Percentiles rank a stretch among this genome's conserved stretches.
These are phyloP conservation scores for Rhypophila decipiens DNA, from an alignment of 495 filamentous ascomycete genomes.

Conservation along the genomic window DNA sequence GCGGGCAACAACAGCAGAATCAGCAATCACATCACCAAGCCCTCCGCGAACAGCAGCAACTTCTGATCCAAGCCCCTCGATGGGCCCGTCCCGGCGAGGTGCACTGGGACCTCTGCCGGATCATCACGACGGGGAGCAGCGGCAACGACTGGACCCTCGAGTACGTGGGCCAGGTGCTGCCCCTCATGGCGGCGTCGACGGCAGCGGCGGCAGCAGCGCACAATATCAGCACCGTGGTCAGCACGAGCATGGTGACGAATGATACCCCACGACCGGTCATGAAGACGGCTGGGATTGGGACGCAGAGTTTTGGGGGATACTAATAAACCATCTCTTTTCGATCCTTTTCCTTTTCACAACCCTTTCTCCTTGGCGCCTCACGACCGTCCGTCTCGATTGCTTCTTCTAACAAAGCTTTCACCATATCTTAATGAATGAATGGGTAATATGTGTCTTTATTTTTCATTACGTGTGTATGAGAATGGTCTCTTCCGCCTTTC, in stretches of 20 bases:
- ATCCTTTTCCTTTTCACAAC: no score
- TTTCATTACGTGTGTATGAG: no score
- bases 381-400: no score
- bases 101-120: conserved; percentile 8
- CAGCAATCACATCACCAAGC: background rate
- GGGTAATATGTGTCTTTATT: no score
- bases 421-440: no score
- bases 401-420: no score
- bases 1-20: conserved; percentile 1
- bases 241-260: conserved; percentile 20
- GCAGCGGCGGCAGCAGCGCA: background rate
- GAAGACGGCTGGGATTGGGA: conserved; percentile 8
- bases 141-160: conserved; percentile 27
- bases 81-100: background rate
- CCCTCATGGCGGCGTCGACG: conserved; percentile 13
- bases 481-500: no score
- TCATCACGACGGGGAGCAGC: conserved; percentile 25
- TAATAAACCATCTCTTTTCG: no score
- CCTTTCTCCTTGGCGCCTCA: no score
- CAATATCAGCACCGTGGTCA: background rate
- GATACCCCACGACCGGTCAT: conserved; percentile 29
- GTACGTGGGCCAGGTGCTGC: conserved; percentile 15
- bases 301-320: background rate
- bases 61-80: background rate
- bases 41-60: background rate